phyloP scores from a whole-genome alignment of 352 stramenopile genomes.

The Phytophthora citricola region DNA sequence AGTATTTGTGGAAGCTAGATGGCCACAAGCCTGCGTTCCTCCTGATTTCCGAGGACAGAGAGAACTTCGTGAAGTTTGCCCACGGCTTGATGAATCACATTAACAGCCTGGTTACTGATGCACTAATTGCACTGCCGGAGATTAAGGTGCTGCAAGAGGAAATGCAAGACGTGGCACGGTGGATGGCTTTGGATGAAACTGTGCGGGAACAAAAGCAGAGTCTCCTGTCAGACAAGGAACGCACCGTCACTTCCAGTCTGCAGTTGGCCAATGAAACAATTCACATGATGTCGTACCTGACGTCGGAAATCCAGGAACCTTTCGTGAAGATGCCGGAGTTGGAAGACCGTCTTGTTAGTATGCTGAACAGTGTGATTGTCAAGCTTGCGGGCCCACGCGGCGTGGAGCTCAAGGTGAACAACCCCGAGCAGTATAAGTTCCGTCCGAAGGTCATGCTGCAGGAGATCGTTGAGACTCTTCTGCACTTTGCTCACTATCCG shows the following conservation, averaged over 20 bases:
- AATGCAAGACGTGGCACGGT: constrained; percentile 82
- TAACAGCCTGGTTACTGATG: constrained; percentile 95
- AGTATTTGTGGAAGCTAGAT: constrained; percentile 96
- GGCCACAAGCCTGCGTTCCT: constrained; percentile 96
- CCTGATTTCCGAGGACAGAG: constrained; percentile 91
- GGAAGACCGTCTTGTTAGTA: constrained; percentile 94
- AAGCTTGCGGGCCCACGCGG: constrained; percentile 95
- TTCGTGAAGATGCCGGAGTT: constrained; percentile 95
- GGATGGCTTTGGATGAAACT: constrained; percentile 88
- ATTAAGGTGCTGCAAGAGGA: constrained; percentile 95
- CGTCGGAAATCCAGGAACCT: constrained; percentile 93
- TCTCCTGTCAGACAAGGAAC: constrained; percentile 89
- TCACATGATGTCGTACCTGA: constrained; percentile 98
- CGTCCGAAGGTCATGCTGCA: constrained; percentile 97
- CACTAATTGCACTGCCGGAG: constrained; percentile 96
- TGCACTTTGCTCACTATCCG: constrained; percentile 92
- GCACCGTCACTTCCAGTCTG: constrained; percentile 93
- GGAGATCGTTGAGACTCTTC: constrained; percentile 96
- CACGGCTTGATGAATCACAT: constrained; percentile 99
- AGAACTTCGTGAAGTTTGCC: constrained; percentile 98
- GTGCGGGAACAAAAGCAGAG: constrained; percentile 92
- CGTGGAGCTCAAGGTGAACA: constrained; percentile 96
- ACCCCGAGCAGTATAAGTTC: constrained; percentile 99
- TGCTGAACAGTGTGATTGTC: constrained; percentile 96
- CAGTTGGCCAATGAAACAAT: constrained; percentile 98